Conservation (phyloP, 2,329 filamentous ascomycete species). For the Diaporthe vaccinii region DNA sequence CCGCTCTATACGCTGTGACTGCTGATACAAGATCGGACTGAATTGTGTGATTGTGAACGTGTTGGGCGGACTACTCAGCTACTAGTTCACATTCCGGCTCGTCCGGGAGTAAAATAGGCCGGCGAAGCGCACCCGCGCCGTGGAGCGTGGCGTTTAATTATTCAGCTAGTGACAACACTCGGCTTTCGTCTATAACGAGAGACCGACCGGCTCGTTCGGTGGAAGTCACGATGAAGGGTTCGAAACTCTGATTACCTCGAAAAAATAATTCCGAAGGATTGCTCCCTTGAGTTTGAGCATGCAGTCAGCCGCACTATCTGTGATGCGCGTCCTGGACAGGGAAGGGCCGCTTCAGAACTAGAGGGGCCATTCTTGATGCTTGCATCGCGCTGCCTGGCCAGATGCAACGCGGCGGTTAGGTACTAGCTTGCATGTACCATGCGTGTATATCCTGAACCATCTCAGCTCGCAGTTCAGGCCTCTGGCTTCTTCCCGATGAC, state of each 20-base stretch:
- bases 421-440: too few relatives aligned
- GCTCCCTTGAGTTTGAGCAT: background rate
- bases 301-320: background rate
- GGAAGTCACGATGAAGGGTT: background rate
- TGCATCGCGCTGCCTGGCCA: too few relatives aligned
- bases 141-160: background rate
- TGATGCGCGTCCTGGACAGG: background rate
- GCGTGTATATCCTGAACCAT: background rate
- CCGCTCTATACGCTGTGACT: background rate
- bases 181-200: background rate
- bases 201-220: too few relatives aligned
- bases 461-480: background rate
- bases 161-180: background rate
- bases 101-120: background rate
- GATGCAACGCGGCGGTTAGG: too few relatives aligned
- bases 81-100: background rate
- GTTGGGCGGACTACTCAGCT: background rate
- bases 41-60: background rate
- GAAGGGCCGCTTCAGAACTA: too few relatives aligned
- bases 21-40: background rate
- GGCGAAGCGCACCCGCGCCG: background rate
- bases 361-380: too few relatives aligned
- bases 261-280: too few relatives aligned
- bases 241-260: background rate
- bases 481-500: slow-evolving; percentile 40